phyloP scores from a whole-genome alignment of 768 basidiomycete genomes.

The Russula griseocarnosa region DNA sequence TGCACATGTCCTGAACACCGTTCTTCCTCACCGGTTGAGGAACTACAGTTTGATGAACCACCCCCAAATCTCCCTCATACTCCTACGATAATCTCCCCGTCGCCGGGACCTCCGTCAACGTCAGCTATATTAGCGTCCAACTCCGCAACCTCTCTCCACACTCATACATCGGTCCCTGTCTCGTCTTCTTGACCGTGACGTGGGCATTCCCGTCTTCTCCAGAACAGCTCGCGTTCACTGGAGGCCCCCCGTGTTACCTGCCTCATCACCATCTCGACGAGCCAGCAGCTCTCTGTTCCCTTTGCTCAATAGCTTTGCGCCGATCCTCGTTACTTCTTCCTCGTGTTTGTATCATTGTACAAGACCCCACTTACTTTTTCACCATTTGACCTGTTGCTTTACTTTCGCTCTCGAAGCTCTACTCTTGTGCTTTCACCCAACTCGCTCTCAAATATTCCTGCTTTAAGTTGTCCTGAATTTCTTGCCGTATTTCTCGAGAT shows the following conservation, averaged over 20 bases:
- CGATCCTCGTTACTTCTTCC: too few species aligned
- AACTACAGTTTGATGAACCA: not conserved
- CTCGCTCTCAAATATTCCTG: too few species aligned
- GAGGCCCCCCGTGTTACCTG: not conserved
- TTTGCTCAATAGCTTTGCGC: not conserved
- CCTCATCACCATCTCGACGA: not conserved
- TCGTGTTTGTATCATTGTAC: too few species aligned
- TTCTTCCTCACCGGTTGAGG: not conserved
- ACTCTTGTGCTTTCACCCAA: too few species aligned
- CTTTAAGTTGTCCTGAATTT: too few species aligned
- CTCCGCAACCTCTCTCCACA: not conserved
- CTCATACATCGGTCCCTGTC: not conserved
- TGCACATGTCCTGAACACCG: not conserved
- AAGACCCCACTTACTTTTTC: too few species aligned
- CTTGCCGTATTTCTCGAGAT: too few species aligned
- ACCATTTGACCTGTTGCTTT: too few species aligned
- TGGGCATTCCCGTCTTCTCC: not conserved
- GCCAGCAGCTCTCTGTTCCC: not conserved
- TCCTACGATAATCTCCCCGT: not conserved
- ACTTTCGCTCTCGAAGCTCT: too few species aligned
- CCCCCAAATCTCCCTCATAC: not conserved
- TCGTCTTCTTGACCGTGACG: not conserved
- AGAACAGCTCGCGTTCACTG: not conserved
- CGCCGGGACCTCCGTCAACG: not conserved
- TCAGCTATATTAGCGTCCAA: not conserved